A percentile compares a stretch with the other conserved stretches of the same genome.
Evolutionary conservation across 2,329 filamentous ascomycete species (phyloP).

Genomic region (Fusarium mexicanum): DNA sequence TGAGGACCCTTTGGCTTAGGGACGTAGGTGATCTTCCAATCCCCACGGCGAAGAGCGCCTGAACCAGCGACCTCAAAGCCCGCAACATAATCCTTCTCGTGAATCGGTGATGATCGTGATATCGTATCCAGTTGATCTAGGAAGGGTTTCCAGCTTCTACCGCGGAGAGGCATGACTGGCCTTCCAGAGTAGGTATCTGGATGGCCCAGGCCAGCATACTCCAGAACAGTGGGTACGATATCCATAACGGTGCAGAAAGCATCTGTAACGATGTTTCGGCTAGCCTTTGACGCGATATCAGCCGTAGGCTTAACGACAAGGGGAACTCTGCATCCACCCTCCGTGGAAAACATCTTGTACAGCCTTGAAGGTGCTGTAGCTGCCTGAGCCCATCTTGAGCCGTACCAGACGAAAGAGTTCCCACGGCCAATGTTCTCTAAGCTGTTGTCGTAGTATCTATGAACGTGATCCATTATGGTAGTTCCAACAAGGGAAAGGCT

Average conservation of each 20-base stretch:
- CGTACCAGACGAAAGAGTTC: neutral
- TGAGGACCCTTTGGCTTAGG: conserved; percentile 59
- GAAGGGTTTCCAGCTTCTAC: conserved; percentile 12
- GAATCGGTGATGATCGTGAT: conserved; percentile 13
- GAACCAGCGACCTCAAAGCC: conserved; percentile 68
- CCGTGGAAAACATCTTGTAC: neutral
- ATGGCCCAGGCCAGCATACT: conserved; percentile 51
- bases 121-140: neutral
- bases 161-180: conserved; percentile 4
- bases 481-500: neutral
- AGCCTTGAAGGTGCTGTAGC: neutral
- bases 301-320: neutral
- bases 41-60: conserved; percentile 61
- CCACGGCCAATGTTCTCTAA: neutral
- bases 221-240: conserved; percentile 57
- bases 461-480: neutral
- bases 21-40: conserved; percentile 67
- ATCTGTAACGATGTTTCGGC: neutral
- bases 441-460: neutral
- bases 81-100: conserved; percentile 52
- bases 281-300: neutral
- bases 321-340: neutral
- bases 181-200: conserved; percentile 14
- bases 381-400: neutral
- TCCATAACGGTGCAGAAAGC: conserved; percentile 57